Evolutionary conservation across 1,284 basidiomycete species (phyloP).

Genomic region (Rhodotorula sp.): DNA sequence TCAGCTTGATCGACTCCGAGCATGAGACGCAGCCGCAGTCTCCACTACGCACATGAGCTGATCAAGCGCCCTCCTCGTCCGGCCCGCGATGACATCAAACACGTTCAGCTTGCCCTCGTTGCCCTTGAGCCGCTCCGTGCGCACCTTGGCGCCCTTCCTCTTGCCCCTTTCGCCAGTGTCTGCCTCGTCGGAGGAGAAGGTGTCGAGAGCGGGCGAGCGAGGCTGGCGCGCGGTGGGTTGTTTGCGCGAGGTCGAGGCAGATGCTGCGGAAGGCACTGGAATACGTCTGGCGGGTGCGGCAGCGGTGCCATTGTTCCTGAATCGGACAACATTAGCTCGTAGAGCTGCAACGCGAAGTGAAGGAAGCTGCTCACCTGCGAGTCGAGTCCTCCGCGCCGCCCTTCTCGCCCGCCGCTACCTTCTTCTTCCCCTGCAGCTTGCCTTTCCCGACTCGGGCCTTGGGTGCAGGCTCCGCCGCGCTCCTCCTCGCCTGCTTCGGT

Average conservation of each 20-base stretch:
- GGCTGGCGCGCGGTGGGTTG: neutral
- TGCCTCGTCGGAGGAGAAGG: neutral
- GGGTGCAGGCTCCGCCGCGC: too few relatives aligned
- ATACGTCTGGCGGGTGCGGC: neutral
- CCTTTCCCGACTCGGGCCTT: too few relatives aligned
- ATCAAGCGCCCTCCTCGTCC: neutral
- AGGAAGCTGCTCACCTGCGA: neutral
- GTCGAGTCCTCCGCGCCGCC: too few relatives aligned
- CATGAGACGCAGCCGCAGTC: neutral
- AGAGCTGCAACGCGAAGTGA: neutral
- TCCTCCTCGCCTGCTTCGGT: too few relatives aligned
- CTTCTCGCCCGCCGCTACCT: neutral
- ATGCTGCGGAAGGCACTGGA: too few relatives aligned
- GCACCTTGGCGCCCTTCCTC: neutral
- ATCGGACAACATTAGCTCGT: neutral
- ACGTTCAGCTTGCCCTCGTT: constrained; percentile 10
- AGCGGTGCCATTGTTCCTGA: neutral
- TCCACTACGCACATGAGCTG: neutral
- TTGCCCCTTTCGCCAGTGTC: neutral
- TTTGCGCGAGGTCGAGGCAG: too few relatives aligned
- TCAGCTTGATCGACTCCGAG: neutral
- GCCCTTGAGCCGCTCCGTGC: constrained; percentile 2
- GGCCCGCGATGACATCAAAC: constrained; percentile 10
- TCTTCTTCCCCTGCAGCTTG: neutral
- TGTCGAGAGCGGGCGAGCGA: too few relatives aligned